Evolutionary conservation across 1,284 basidiomycete genomes (phyloP).

Genomic region (Apiotrichum brassicae): DNA sequence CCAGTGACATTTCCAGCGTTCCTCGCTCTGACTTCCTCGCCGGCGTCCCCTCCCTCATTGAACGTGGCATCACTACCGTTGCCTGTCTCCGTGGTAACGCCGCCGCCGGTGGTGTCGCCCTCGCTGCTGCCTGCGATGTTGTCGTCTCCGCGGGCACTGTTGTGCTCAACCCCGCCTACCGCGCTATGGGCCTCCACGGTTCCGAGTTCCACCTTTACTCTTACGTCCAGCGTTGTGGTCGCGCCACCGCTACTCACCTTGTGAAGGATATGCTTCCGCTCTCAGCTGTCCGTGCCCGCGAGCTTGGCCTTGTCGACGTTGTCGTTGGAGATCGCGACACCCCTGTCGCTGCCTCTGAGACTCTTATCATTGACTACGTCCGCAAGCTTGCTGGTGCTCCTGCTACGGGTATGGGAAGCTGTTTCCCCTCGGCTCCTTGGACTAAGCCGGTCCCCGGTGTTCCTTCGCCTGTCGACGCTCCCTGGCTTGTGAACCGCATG

Average conservation of each 20-base stretch:
- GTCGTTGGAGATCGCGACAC: slow-evolving; percentile 23
- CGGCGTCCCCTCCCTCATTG: slow-evolving; percentile 34
- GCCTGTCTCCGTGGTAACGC: slow-evolving; percentile 49
- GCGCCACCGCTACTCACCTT: slow-evolving; percentile 33
- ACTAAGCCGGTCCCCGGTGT: slow-evolving; percentile 6
- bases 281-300: slow-evolving; percentile 30
- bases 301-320: slow-evolving; percentile 40
- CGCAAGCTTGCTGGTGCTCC: slow-evolving; percentile 13
- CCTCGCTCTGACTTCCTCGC: slow-evolving; percentile 33
- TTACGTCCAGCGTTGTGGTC: slow-evolving; percentile 45
- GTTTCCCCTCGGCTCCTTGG: slow-evolving; percentile 23
- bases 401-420: not conserved
- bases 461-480: not conserved
- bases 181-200: slow-evolving; percentile 48
- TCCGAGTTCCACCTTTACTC: slow-evolving; percentile 49
- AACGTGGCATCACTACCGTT: slow-evolving; percentile 48
- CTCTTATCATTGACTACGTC: slow-evolving; percentile 24
- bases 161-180: slow-evolving; percentile 50
- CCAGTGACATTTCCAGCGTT: slow-evolving; percentile 28
- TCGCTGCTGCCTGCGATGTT: slow-evolving; percentile 49
- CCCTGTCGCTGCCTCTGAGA: slow-evolving; percentile 17
- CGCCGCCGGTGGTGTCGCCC: slow-evolving; percentile 50
- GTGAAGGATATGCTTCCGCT: slow-evolving; percentile 48
- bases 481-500: slow-evolving; percentile 24
- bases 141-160: slow-evolving; percentile 43